phyloP scores from a whole-genome alignment of 2,329 filamentous ascomycete species.

The Ascocoryne sarcoides region DNA sequence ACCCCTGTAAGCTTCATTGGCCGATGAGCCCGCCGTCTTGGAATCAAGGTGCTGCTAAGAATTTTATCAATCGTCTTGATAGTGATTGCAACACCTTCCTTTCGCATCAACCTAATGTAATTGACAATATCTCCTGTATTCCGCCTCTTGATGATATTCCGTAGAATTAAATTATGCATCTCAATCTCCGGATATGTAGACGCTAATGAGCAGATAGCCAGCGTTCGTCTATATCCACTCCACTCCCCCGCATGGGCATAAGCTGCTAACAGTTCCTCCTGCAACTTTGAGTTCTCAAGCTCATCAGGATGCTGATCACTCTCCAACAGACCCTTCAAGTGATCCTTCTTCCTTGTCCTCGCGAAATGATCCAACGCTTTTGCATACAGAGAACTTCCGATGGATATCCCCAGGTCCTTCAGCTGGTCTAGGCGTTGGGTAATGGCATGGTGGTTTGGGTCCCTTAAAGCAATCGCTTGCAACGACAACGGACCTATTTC shows the following conservation, averaged over 20 bases:
- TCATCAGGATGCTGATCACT: constrained; percentile 59
- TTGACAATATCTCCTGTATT: constrained; percentile 25
- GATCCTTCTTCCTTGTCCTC: constrained; percentile 37
- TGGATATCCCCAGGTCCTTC: constrained; percentile 49
- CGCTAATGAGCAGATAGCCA: constrained; percentile 42
- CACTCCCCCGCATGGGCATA: constrained; percentile 44
- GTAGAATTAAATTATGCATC: constrained; percentile 39
- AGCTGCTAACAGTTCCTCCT: constrained; percentile 43
- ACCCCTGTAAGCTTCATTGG: constrained; percentile 8
- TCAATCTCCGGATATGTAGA: constrained; percentile 29
- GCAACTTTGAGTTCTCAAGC: constrained; percentile 45
- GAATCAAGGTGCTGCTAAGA: constrained; percentile 31
- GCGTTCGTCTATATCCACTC: constrained; percentile 43
- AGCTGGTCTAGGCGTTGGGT: constrained; percentile 51
- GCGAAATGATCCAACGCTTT: constrained; percentile 58
- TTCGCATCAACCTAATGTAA: constrained; percentile 40
- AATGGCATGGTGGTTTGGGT: constrained; percentile 39
- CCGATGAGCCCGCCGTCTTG: constrained; percentile 25
- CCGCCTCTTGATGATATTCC: constrained; percentile 29
- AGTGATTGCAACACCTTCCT: constrained; percentile 34
- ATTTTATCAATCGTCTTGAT: constrained; percentile 36
- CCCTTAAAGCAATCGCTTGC: constrained; percentile 65
- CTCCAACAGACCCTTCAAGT: constrained; percentile 27
- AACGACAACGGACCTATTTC: constrained; percentile 68
- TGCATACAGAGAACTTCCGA: constrained; percentile 56